Evolutionary conservation across 148 eudicot species (phyloP), one percentile per base, ranked within the genome.

Genomic region (Talinum fruticosum): DNA sequence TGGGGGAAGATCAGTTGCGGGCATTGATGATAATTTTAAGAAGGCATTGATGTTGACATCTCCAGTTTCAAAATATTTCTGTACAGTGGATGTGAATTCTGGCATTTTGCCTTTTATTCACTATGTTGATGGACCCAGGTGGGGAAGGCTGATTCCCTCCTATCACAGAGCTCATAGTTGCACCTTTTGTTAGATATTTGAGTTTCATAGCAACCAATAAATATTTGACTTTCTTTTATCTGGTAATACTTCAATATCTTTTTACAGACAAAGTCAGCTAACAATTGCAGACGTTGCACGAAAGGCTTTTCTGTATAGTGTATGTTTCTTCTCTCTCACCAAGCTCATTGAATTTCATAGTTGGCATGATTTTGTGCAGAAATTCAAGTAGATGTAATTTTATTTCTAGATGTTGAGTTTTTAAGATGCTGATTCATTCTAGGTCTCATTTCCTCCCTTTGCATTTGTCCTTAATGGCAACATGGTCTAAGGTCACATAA

Each of bases 261-360:
- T 10, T 88, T 73, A 57, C 97, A 96, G 99, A 74, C 94, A 91
- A 76, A 91, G 81, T 81, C 97, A 93, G 84, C 89, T 93, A 49
- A 91, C 99, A 62, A 90, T 93, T 76, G 85, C 99, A 65, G 99
- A 96, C 78, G 89, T 96, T 72, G 97, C 99, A 51, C 87, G 99
- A 78, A 96, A 93, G 85, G 99, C 99, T 70, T 96, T 96, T 82
- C 87, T 96, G 71, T 91, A 91, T 92, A 96, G 99, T 81, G 99
- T 96, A 90, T 76, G 97, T 81, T 71, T 54, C 75, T 70, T 66
- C 26, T 71, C 57, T 32, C 36, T 75, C 53, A 66, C 35, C 29
- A 35, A 32, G 33, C 53, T 69, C 30, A 36, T 70, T 16, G 29
- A 33, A 10, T 30, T 12, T 71, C 21, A 32, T 29, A 24, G 29